phyloP scores from a whole-genome alignment of 1,284 basidiomycete species.

The Boletus coffeatus region DNA sequence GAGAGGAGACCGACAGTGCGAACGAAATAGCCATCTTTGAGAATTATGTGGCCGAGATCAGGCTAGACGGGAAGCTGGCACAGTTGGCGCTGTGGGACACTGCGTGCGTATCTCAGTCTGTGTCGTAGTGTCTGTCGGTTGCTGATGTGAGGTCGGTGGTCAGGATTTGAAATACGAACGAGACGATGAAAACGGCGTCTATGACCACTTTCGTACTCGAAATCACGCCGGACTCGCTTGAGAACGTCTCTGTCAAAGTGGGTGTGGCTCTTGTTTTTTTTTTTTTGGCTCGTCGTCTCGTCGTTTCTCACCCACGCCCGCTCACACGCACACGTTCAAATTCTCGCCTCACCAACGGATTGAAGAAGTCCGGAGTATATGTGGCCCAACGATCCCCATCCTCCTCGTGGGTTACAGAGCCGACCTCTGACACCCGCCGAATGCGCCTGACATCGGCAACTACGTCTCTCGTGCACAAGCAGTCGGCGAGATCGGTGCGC shows the following conservation, averaged over 20 bases:
- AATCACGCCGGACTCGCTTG: conserved; percentile 86
- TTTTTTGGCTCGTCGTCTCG: not conserved
- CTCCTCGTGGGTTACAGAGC: conserved; percentile 43
- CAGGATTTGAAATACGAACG: no score
- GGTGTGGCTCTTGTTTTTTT: not conserved
- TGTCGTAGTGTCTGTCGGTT: no score
- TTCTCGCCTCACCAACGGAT: conserved; percentile 72
- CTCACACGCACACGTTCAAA: not conserved
- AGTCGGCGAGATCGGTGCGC: conserved; percentile 52
- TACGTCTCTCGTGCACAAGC: no score
- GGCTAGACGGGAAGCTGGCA: no score
- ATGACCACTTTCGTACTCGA: no score
- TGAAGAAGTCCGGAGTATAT: conserved; percentile 91
- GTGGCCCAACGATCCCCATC: conserved; percentile 70
- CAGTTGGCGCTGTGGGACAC: no score
- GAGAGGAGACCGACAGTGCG: conserved; percentile 33
- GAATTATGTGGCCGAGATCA: no score
- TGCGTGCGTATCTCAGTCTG: no score
- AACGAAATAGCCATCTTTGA: conserved; percentile 31
- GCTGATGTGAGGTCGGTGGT: no score
- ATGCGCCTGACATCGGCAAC: no score
- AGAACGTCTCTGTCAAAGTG: conserved; percentile 91
- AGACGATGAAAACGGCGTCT: no score
- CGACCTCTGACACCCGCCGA: not conserved
- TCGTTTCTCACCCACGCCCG: not conserved